phyloP scores from a whole-genome alignment of 768 basidiomycete genomes.

The Macrolepiota fuliginosa region DNA sequence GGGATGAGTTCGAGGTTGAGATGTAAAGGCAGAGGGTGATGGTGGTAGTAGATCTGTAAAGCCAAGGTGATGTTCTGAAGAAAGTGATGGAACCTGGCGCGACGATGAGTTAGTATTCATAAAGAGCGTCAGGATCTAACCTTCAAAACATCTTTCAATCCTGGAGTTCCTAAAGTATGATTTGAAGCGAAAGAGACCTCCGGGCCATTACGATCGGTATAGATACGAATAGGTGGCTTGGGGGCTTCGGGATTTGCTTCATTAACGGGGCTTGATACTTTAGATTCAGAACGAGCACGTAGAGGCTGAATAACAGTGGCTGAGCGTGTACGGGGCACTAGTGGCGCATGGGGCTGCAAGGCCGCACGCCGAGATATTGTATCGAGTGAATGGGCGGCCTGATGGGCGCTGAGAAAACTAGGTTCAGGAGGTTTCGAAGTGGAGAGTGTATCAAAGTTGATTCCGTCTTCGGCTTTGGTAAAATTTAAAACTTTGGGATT shows the following conservation, averaged over 20 bases:
- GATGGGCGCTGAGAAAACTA: constrained; percentile 40
- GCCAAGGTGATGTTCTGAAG: constrained; percentile 68
- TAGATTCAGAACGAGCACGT: constrained; percentile 8
- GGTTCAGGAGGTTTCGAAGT: constrained; percentile 4
- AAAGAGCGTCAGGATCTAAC: constrained; percentile 20
- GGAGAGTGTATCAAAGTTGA: background rate
- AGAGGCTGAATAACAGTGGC: constrained; percentile 39
- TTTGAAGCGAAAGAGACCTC: constrained; percentile 30
- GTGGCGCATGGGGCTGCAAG: constrained; percentile 24
- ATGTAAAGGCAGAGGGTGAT: constrained; percentile 51
- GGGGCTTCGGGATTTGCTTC: background rate
- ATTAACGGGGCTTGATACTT: constrained; percentile 4
- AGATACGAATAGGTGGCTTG: constrained; percentile 10
- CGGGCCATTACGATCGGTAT: constrained; percentile 47
- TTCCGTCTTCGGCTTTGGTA: background rate
- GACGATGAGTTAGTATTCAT: background rate
- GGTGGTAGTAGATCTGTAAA: constrained; percentile 72
- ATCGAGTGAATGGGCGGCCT: constrained; percentile 57
- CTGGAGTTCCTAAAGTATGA: constrained; percentile 44
- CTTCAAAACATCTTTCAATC: constrained; percentile 73
- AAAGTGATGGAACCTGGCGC: constrained; percentile 58
- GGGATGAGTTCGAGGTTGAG: background rate
- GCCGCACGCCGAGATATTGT: constrained; percentile 28
- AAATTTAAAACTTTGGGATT: constrained; percentile 4
- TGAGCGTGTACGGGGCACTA: constrained; percentile 39